Base-by-base conservation (phyloP, 2,329 filamentous ascomycete species). In the Ophiostoma triangulosporum region DNA sequence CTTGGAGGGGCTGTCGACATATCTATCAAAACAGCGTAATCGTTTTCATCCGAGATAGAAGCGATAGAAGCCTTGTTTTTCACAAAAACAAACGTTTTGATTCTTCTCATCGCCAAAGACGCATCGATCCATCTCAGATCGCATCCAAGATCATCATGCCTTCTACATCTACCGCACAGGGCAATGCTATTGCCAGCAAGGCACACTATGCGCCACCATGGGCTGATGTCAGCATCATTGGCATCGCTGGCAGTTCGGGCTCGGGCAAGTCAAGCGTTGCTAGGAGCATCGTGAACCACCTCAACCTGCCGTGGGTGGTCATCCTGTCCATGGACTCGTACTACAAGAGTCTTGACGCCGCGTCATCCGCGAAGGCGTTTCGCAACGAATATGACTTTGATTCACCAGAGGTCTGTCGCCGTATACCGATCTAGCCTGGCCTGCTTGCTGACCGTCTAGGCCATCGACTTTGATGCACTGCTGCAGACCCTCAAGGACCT, bases 321-420 rank as follows among this genome's bases (percentile, higher is more conserved):
- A 96, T 98, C 68, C 70, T 98, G 62, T 95, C 90, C 40, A 97
- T 98, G 84, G 93, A 98, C 69, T 96, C 91, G 12, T 98, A 95
- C 69, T 98, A 98, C 72, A 97, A 96, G 70, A 85, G 84, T 17
- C 72, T 98, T 61, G 85, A 80, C 17, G 75, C 82, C 2, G 89
- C 90, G 63, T 76, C 93, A 64, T 91, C 88, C 51, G 80, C 73
- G 59, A 77, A 80, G 62, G 93, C 93, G 0, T 95, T 96, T 68
- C 72, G 72, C 56, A 96, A 95, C 64, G 88, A 97, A 65, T 95
- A 87, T 68, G 93, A 98, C 65, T 96, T 98, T 69, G 93, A 98
- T 66, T 83, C 90, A 8, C 93, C 93, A 14, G 81, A 90, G 43
- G 43, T 46, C 26, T 5, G 38, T 24, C 22, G 26, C 14, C 24